Evolutionary conservation across 768 basidiomycete genomes (phyloP).

Genomic region (Lactifluus subvellereus): DNA sequence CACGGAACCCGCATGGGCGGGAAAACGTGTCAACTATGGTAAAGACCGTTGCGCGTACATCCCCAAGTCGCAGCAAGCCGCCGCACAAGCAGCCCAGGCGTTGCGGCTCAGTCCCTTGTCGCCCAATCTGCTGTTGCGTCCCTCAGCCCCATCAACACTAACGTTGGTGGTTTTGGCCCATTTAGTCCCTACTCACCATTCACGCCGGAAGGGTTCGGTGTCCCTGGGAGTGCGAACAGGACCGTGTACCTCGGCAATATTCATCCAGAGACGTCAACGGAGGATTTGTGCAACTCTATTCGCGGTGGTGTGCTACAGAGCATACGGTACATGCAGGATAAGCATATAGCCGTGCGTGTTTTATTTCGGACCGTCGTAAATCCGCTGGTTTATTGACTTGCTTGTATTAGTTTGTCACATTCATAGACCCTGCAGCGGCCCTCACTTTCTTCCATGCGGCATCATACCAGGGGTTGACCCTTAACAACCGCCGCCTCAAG

Average conservation of each 20-base stretch:
- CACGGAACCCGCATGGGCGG: conserved; percentile 88
- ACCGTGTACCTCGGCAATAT: conserved; percentile 97
- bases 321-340: conserved; percentile 92
- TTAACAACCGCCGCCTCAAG: conserved; percentile 92
- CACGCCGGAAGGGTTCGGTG: conserved; percentile 36
- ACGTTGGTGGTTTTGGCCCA: conserved; percentile 31
- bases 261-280: conserved; percentile 89
- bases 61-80: conserved; percentile 90
- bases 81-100: conserved; percentile 83
- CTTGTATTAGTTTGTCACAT: conserved; percentile 76
- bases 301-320: conserved; percentile 96
- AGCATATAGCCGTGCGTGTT: conserved; percentile 84
- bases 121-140: conserved; percentile 44
- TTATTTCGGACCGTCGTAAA: not conserved
- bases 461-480: conserved; percentile 78
- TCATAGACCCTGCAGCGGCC: conserved; percentile 89
- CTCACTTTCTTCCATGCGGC: conserved; percentile 94
- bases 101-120: conserved; percentile 71
- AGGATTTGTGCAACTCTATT: conserved; percentile 94
- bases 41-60: conserved; percentile 99
- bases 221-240: conserved; percentile 66
- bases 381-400: conserved; percentile 3
- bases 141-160: conserved; percentile 30
- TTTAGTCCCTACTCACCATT: conserved; percentile 53
- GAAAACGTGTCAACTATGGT: conserved; percentile 95